Evolutionary conservation across 139 green algal genomes (phyloP), one percentile per base, ranked within the genome.

Genomic region (Chlamydomonas schloesseri): DNA sequence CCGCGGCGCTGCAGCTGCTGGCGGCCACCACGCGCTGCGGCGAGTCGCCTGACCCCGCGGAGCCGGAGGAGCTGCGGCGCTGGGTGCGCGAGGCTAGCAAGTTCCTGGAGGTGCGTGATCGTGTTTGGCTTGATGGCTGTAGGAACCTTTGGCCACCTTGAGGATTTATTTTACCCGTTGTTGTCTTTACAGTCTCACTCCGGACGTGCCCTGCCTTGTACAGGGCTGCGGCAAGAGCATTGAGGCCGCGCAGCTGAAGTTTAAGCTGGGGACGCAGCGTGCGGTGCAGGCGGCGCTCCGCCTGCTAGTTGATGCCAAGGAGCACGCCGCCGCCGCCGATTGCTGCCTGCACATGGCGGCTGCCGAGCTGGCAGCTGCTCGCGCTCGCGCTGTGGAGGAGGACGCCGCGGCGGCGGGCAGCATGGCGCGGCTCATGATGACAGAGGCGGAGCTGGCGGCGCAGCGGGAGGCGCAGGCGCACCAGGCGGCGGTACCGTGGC

Each of bases 1-100:
- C 33, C 8, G 87, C 80, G 34, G 87, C 87, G 31, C 53, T 83
- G 72, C 82, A 73, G 42, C 75, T 88, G 74, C 81, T 91, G 75
- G 67, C 75, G 13, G 87, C 87, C 1, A 69, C 46, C 28, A 34
- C 17, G 4, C 47, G 67, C 9, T 9, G 3, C 21, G n/a, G 24
- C 20, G 62, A 85, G 20, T 64, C 79, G 31, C 79, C 79, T 6
- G 79, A 85, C 46, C 79, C 79, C 26, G 67, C 70, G 29, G 34
- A 36, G 42, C 24, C 79, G 47, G 29, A 14, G 21, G 79, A 85
- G 67, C 67, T 68, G 46, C 79, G 79, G 67, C 65, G 79, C 47
- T 85, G 79, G 79, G n/a, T 57, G 46, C 13, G 13, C 21, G 23
- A 69, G 79, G 79, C 79, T 0, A 67, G 67, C 31, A 76, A 58